These are phyloP conservation scores for Metschnikowia vanudenii DNA, from an alignment of 805 yeast species.

Conservation along the genomic window DNA sequence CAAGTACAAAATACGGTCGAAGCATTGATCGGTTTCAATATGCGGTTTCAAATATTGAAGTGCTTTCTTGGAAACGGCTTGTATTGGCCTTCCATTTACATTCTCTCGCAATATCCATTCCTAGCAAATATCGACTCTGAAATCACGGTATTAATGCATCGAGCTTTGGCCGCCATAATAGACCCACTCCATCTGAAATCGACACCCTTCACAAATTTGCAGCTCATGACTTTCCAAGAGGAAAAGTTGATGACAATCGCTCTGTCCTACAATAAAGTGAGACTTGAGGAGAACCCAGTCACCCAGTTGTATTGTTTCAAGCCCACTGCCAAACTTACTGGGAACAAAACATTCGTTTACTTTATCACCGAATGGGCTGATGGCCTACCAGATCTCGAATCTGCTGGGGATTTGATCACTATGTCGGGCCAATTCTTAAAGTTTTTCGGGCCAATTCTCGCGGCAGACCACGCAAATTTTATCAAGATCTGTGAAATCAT, in stretches of 20 bases:
- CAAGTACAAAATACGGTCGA: constrained; percentile 16
- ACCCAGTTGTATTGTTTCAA: constrained; percentile 29
- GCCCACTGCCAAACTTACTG: constrained; percentile 25
- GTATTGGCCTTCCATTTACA: constrained; percentile 57
- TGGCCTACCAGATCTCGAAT: constrained; percentile 36
- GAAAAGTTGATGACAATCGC: constrained; percentile 24
- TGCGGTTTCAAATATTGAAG: constrained; percentile 44
- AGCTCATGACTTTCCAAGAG: constrained; percentile 23
- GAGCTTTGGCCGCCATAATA: constrained; percentile 50
- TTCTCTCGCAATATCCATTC: constrained; percentile 61
- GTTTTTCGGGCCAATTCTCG: constrained; percentile 55
- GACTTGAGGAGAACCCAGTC: constrained; percentile 24
- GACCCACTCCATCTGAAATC: constrained; percentile 43
- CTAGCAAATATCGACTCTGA: constrained; percentile 54
- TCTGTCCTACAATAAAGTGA: constrained; percentile 28
- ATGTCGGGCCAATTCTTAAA: constrained; percentile 49
- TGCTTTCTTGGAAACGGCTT: constrained; percentile 58
- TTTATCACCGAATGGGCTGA: constrained; percentile 53
- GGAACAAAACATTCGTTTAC: constrained; percentile 29
- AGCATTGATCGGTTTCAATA: constrained; percentile 23
- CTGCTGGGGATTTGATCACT: constrained; percentile 45
- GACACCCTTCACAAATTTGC: constrained; percentile 21
- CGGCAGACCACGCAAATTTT: constrained; percentile 48
- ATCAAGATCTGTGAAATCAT: constrained; percentile 64
- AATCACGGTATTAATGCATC: constrained; percentile 45